Evolutionary conservation across 1,284 basidiomycete species (phyloP), one percentile per base, ranked within the genome.

Genomic region (Coriolopsis trogii): DNA sequence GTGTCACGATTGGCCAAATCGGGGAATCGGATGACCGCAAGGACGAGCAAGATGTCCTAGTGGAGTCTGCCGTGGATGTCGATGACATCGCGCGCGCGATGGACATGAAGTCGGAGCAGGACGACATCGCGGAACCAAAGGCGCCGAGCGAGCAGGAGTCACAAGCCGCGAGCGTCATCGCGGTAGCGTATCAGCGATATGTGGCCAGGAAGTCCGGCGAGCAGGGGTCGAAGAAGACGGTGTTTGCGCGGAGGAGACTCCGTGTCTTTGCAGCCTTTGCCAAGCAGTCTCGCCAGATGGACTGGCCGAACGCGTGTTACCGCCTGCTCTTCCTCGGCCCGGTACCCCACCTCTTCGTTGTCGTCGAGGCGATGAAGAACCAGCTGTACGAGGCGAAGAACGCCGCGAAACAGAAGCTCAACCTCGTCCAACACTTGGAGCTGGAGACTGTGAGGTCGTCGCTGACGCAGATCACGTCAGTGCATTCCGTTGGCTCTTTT

Each of bases 261-360:
- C 51, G 56, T 10, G 29, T 56, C 31, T 55, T 50, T 41, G 21
- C 40, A 1, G 50, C 54, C 3, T 82, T 71, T 53, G 45, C 71
- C 20, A 53, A 64, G 28, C 63, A 69, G 25, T 66, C 70, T 4
- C 53, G 51, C 12, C 58, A 56, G 9, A 68, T 72, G n/a, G 56
- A 62, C 4, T 76, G 76, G 73, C 53, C 66, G 7, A 42, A 50
- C 21, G 59, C 54, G 10, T 59, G 52, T 18, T 82, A 83, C 56
- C 73, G 73, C 16, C 50, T 67, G 2, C 63, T 79, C 13, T 80
- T 76, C 61, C 68, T 81, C 3, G 79, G 80, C 1, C 74, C 78
- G 6, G 64, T 84, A 4, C 79, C 81, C 0, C 76, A 74, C 54
- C 62, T 80, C 4, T 67, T 81, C 20, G 62, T 75, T 3, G 78